A percentile compares a stretch with the other conserved stretches of the same genome.
These are phyloP conservation scores for Bruguiera hainesii DNA, from an alignment of 441 rosid species.

Conservation along the genomic window DNA sequence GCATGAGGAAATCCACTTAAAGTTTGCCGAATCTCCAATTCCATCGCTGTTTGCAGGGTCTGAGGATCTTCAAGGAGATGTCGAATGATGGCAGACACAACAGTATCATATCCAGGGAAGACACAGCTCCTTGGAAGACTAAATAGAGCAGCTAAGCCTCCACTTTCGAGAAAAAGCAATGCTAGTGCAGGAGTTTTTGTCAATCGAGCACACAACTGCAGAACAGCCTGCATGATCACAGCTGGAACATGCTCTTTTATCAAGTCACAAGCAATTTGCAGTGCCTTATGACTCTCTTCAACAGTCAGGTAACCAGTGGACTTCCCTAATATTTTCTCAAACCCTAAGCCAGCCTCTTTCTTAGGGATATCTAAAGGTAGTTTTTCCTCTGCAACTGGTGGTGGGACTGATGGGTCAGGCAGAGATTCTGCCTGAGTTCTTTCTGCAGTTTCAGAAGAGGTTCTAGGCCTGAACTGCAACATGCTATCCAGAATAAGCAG, in stretches of 20 bases:
- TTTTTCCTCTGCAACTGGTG: constrained; percentile 36
- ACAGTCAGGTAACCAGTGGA: constrained; percentile 72
- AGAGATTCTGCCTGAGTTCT: constrained; percentile 49
- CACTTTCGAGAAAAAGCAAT: constrained; percentile 82
- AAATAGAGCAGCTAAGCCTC: constrained; percentile 76
- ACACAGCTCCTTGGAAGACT: constrained; percentile 80
- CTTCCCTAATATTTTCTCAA: constrained; percentile 71
- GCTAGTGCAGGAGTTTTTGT: constrained; percentile 81
- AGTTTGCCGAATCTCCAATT: constrained; percentile 86
- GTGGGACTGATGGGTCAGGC: constrained; percentile 42
- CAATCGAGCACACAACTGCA: constrained; percentile 90
- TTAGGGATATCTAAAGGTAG: constrained; percentile 45
- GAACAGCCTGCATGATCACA: constrained; percentile 92
- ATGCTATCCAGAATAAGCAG: constrained; percentile 82
- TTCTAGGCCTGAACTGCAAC: constrained; percentile 69
- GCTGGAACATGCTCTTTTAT: constrained; percentile 85
- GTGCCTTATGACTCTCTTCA: constrained; percentile 72
- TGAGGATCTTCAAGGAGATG: constrained; percentile 99
- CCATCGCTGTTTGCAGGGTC: constrained; percentile 96
- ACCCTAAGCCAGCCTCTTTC: constrained; percentile 39
- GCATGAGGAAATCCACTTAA: constrained; percentile 72
- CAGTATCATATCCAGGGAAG: constrained; percentile 91
- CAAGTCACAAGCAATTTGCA: constrained; percentile 65
- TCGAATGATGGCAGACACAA: constrained; percentile 78
- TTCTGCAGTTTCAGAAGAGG: constrained; percentile 44